A percentile compares a stretch with the other conserved stretches of the same genome.
phyloP scores from a whole-genome alignment of 257 asterid species.

The Prunella vulgaris region DNA sequence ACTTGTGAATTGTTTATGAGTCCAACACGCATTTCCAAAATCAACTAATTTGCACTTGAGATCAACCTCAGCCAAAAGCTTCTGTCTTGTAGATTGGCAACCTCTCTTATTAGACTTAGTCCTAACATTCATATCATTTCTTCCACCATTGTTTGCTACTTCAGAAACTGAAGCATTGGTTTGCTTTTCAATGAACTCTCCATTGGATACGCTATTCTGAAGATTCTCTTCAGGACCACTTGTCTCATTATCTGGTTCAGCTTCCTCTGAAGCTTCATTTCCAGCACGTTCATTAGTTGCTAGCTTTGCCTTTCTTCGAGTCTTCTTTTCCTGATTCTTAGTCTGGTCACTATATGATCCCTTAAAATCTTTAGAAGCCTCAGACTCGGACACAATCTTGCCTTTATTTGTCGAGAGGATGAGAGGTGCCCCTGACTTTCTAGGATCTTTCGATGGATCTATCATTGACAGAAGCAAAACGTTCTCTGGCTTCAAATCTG shows the following conservation, averaged over 20 bases:
- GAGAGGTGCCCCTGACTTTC: constrained; percentile 58
- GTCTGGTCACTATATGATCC: constrained; percentile 50
- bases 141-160: constrained; percentile 26
- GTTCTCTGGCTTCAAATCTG: constrained; percentile 97
- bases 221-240: constrained; percentile 52
- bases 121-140: constrained; percentile 32
- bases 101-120: constrained; percentile 63
- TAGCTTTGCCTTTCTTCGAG: constrained; percentile 63
- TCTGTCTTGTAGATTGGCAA: constrained; percentile 56
- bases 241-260: constrained; percentile 57
- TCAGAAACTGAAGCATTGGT: constrained; percentile 33
- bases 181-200: constrained; percentile 35
- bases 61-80: constrained; percentile 76
- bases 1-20: constrained; percentile 80
- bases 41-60: constrained; percentile 89
- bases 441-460: constrained; percentile 82
- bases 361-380: constrained; percentile 51
- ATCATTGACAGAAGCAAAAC: constrained; percentile 68
- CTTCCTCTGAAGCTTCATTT: constrained; percentile 35
- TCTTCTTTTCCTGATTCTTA: constrained; percentile 90
- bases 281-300: constrained; percentile 65
- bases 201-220: constrained; percentile 37
- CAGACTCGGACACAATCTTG: constrained; percentile 44
- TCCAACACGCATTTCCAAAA: constrained; percentile 99
- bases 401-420: constrained; percentile 59